Conservation (phyloP, 495 filamentous ascomycete species). For the Talaromyces borbonicus region DNA sequence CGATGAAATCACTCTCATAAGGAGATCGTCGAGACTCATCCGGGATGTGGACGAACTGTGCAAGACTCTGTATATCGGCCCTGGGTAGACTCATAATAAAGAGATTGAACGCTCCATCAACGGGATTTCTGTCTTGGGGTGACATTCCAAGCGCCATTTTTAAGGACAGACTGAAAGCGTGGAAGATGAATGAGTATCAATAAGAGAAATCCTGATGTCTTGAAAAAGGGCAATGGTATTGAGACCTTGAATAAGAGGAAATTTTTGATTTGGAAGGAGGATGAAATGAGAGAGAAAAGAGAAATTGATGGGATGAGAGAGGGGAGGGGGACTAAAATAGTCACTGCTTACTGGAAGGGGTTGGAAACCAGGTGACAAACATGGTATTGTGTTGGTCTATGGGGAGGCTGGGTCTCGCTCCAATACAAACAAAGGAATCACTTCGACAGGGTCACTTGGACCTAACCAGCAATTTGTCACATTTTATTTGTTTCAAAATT, state of each 20-base stretch:
- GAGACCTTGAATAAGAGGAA: not conserved
- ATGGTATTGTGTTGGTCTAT: constrained; percentile 1
- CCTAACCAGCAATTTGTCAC: not conserved
- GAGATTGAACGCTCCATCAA: constrained; percentile 14
- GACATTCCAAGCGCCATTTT: not conserved
- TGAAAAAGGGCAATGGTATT: not conserved
- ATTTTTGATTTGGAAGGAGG: not conserved
- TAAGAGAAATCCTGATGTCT: not conserved
- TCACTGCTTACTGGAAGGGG: not conserved
- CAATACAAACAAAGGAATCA: constrained; percentile 6
- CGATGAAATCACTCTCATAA: not conserved
- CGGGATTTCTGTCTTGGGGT: not conserved
- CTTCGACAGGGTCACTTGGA: not conserved
- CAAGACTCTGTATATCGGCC: constrained; percentile 10
- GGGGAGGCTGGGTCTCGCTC: constrained; percentile 3
- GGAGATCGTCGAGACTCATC: not conserved
- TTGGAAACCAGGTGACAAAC: not conserved
- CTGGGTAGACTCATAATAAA: constrained; percentile 13
- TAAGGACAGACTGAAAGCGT: not conserved
- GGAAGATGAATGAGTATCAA: not conserved
- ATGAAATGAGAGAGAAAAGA: not conserved
- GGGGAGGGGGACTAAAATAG: not conserved
- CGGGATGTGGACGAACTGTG: constrained; percentile 4
- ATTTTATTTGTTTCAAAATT: not conserved
- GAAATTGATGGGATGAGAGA: not conserved